phyloP scores from a whole-genome alignment of 805 yeast genomes.

The Candida khao-thaluensis region DNA sequence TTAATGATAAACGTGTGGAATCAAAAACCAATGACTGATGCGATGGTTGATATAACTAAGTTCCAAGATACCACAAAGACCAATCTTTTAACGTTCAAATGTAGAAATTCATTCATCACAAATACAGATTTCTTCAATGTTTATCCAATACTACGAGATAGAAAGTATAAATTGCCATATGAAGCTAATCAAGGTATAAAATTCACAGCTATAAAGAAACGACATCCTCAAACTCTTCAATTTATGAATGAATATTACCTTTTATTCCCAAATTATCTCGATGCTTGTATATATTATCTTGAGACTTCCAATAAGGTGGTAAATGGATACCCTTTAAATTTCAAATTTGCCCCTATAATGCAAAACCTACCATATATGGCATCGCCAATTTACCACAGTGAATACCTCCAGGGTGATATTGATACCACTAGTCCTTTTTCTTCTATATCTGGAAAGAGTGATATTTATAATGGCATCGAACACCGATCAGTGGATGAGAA shows the following conservation, averaged over 20 bases:
- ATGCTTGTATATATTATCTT: constrained; percentile 51
- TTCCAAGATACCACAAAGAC: constrained; percentile 12
- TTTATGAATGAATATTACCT: constrained; percentile 53
- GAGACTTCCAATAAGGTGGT: constrained; percentile 50
- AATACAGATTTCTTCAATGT: constrained; percentile 40
- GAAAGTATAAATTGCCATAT: constrained; percentile 26
- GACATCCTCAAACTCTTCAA: constrained; percentile 46
- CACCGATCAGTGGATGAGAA: constrained; percentile 8
- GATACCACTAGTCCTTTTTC: constrained; percentile 6
- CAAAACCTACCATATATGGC: constrained; percentile 25
- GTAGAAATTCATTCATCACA: constrained; percentile 37
- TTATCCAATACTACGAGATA: constrained; percentile 34
- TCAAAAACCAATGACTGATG: constrained; percentile 26
- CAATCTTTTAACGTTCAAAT: constrained; percentile 37
- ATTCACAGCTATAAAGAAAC: constrained; percentile 46
- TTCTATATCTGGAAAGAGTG: background rate
- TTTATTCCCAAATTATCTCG: constrained; percentile 44
- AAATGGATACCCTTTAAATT: constrained; percentile 48
- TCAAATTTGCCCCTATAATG: constrained; percentile 39
- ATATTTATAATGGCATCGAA: background rate
- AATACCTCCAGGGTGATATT: background rate
- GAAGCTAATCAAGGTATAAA: constrained; percentile 19
- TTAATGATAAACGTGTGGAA: constrained; percentile 31
- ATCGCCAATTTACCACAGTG: constrained; percentile 23
- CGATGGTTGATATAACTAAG: constrained; percentile 23